Conservation (phyloP, 805 yeast genomes). For the Lipomyces chichibuensis region DNA sequence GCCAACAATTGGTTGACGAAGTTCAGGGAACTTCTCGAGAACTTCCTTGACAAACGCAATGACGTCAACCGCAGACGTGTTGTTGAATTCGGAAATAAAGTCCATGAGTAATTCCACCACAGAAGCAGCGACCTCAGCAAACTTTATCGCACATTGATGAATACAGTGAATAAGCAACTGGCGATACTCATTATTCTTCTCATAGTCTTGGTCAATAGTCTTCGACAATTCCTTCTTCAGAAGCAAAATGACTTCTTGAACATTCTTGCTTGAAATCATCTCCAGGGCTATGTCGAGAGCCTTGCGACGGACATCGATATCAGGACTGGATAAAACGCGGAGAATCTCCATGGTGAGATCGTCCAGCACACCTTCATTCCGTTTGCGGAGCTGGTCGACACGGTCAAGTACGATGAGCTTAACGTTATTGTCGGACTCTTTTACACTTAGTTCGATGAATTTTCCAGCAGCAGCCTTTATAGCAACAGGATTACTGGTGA, state of each 20-base stretch:
- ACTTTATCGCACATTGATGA: conserved; percentile 83
- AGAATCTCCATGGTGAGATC: conserved; percentile 83
- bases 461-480: conserved; percentile 80
- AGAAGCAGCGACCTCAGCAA: conserved; percentile 86
- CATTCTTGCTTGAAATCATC: conserved; percentile 82
- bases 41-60: conserved; percentile 92
- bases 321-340: conserved; percentile 83
- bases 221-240: conserved; percentile 87
- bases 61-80: conserved; percentile 85
- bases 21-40: conserved; percentile 84
- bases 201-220: conserved; percentile 70
- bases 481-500: conserved; percentile 62
- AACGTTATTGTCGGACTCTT: conserved; percentile 93
- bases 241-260: conserved; percentile 88
- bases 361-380: conserved; percentile 80
- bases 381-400: conserved; percentile 71
- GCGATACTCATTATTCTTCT: conserved; percentile 82
- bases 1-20: conserved; percentile 64
- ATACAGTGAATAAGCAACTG: conserved; percentile 85
- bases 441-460: conserved; percentile 83
- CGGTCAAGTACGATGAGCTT: conserved; percentile 90
- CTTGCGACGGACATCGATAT: conserved; percentile 84
- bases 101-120: conserved; percentile 88
- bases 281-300: conserved; percentile 83
- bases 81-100: conserved; percentile 79